Evolutionary conservation across 2,329 filamentous ascomycete species (phyloP).

Genomic region (Aspergillus neoniger): DNA sequence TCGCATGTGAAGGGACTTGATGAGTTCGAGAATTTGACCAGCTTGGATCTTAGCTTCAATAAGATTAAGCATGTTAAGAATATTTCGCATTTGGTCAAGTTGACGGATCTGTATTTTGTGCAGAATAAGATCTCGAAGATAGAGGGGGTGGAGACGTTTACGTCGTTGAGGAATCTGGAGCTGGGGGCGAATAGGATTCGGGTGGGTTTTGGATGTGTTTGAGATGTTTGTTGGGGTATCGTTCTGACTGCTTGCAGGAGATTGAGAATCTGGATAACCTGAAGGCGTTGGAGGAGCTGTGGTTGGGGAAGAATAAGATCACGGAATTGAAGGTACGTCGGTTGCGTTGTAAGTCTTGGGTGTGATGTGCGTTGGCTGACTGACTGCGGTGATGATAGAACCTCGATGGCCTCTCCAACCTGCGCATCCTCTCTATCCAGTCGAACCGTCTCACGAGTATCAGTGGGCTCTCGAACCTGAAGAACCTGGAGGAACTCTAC

Average conservation of each 20-base stretch:
- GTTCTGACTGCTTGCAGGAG: conserved; percentile 50
- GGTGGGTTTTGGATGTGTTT: conserved; percentile 33
- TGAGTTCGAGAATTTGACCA: conserved; percentile 71
- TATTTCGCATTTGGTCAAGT: conserved; percentile 71
- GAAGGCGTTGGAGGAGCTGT: conserved; percentile 79
- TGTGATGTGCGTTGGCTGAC: conserved; percentile 9
- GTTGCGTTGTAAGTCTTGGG: not conserved
- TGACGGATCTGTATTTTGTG: conserved; percentile 86
- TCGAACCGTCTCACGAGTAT: conserved; percentile 87
- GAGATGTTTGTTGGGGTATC: not conserved
- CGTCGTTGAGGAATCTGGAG: conserved; percentile 78
- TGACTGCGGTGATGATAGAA: conserved; percentile 44
- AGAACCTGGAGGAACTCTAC: conserved; percentile 86
- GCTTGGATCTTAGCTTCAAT: conserved; percentile 93
- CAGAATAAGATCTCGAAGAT: conserved; percentile 92
- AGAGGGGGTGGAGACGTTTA: conserved; percentile 76
- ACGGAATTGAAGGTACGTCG: conserved; percentile 66
- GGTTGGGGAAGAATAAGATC: conserved; percentile 97
- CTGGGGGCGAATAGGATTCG: conserved; percentile 89
- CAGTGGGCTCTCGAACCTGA: conserved; percentile 70
- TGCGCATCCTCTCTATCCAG: conserved; percentile 90
- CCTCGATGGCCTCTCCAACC: conserved; percentile 71
- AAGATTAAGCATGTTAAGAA: conserved; percentile 99
- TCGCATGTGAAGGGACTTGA: conserved; percentile 83
- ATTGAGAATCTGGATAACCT: conserved; percentile 82